Base-by-base conservation (phyloP, 2,329 filamentous ascomycete species). In the Exophiala aquamarina region DNA sequence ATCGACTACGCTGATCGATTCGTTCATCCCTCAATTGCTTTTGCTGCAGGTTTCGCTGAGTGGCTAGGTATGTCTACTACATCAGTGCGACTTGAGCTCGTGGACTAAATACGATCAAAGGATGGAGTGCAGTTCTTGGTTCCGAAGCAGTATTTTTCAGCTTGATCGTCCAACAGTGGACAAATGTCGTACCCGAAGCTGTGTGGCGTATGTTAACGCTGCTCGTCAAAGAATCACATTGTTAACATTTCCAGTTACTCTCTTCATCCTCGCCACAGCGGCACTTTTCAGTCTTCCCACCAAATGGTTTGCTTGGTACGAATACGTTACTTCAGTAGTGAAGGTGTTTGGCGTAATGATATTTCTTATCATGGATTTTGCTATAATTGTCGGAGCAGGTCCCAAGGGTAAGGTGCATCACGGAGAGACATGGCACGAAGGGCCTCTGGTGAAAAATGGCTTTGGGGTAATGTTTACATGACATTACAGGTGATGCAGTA, bases 311-410 rank as follows among this genome's bases (percentile, higher is more conserved):
- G 67, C 62, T 3, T 68, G 65, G 62, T 66, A 67, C 21, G 63
- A 69, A 52, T 68, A 66, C 33, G 23, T 60, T n/a, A 62, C 62
- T 1, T 66, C 65, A 0, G 40, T 67, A 10, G 56, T 70, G 43
- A 71, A 71, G 46, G 64, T 71, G 14, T 32, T 68, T 5, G 28
- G 28, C n/a, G 28, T 31, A 9, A 31, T 31, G 9, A 49, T 63
- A 8, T 63, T 71, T 41, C 39, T 71, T 11, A 59, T 70, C n/a
- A 57, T 70, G 40, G 63, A 68, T 29, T 50, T 69, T 15, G 66
- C 70, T 14, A 60, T 72, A 34, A 63, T 69, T 21, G 47, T 60
- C 8, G 70, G 70, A 9, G 70, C 70, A 28, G 70, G 68, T 1
- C 65, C 69, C 1, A 57, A 62, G 3, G 62, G 66, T 23, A 59